Evolutionary conservation across 2,329 filamentous ascomycete genomes (phyloP), one percentile per base, ranked within the genome.

Genomic region (Lasiodiplodia gonubiensis): DNA sequence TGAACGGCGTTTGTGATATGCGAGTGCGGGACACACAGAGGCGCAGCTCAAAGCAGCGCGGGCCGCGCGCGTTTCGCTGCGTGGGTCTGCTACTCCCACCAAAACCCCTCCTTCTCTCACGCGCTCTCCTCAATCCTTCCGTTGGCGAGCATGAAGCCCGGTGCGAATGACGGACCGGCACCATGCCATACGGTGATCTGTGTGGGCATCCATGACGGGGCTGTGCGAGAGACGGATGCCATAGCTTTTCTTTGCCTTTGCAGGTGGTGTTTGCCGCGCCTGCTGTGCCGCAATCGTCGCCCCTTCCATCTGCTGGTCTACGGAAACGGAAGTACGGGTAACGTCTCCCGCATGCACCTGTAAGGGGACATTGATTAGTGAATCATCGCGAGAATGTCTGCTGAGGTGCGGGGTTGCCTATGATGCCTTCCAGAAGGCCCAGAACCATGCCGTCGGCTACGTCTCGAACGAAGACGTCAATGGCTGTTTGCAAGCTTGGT

Each of bases 341-440:
- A 63, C 42, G 30, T 63, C 27, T 51, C 27, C 59, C 46, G 46
- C 27, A 63, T 63, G 59, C 59, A 63, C 27, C 59, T 21, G 42
- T 63, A 51, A 37, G 59, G 59, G 59, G 59, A 11, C 18, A 25
- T n/a, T 63, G 59, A 63, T 63, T 63, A 49, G 42, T 49, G 59
- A 49, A 51, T 63, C 12, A n/a, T 59, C 55, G 55, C 59, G 59
- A 63, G 59, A 63, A 63, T 63, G n/a, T 63, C 59, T 63, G 59
- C 27, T 63, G 59, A 63, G 49, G 46, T 63, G 42, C 30, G 42
- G 59, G 42, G 59, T 46, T 46, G n/a, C 42, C 11, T 21, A 21
- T n/a, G 42, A n/a, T 46, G n/a, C 42, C 42, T 46, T 46, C 42
- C 21, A 10, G 21, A 46, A 46, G 18, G 42, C 42, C 42, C 42